phyloP scores from a whole-genome alignment of 2,329 filamentous ascomycete genomes.

The Teratosphaeria epicoccoides region DNA sequence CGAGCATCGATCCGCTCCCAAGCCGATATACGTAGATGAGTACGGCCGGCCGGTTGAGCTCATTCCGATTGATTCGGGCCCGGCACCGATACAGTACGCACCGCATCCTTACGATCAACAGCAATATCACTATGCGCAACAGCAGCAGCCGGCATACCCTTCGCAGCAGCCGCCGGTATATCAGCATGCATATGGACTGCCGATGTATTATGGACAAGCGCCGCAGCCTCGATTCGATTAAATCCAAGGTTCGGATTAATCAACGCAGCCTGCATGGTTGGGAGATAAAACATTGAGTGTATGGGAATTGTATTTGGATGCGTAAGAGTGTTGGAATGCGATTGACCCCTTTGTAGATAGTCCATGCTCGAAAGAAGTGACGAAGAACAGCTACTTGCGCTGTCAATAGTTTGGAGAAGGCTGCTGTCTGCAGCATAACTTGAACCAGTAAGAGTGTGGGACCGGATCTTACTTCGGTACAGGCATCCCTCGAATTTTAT shows the following conservation, averaged over 20 bases:
- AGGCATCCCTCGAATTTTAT: not conserved
- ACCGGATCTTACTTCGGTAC: not conserved
- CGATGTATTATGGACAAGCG: not conserved
- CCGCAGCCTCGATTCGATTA: not conserved
- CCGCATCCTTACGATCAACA: constrained; percentile 19
- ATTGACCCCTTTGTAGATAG: not conserved
- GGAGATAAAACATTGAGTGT: too few relatives aligned
- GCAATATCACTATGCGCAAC: constrained; percentile 6
- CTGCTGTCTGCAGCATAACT: too few relatives aligned
- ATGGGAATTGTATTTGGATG: not conserved
- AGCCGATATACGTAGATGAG: constrained; percentile 24
- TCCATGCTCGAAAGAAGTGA: too few relatives aligned
- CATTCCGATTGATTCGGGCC: constrained; percentile 18
- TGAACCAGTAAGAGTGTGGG: too few relatives aligned
- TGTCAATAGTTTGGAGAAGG: too few relatives aligned
- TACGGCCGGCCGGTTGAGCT: constrained; percentile 22
- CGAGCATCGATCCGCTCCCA: constrained; percentile 12
- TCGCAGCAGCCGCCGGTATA: not conserved
- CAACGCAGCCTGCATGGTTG: too few relatives aligned
- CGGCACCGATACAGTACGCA: constrained; percentile 18
- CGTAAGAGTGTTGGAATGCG: not conserved
- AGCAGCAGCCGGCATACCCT: not conserved
- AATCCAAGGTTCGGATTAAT: not conserved
- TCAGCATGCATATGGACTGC: not conserved
- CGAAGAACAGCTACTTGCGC: too few relatives aligned